These are phyloP conservation scores for Colletotrichum spinosum DNA, from an alignment of 2,329 filamentous ascomycete species.

Conservation along the genomic window DNA sequence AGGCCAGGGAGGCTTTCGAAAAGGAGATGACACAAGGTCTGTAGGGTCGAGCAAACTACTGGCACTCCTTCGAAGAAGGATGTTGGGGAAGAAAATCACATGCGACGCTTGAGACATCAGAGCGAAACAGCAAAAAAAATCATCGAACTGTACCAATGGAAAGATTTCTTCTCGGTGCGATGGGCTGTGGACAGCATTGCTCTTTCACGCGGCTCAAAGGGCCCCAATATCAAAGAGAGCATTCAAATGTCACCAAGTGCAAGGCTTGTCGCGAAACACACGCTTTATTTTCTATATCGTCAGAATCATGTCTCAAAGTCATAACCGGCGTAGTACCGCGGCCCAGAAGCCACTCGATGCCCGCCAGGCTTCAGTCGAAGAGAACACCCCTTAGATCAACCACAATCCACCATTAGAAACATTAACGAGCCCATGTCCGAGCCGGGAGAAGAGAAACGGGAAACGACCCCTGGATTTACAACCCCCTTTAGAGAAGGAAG, in stretches of 20 bases:
- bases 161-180: too few relatives aligned
- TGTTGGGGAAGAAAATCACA: neutral
- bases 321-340: slow-evolving; percentile 22
- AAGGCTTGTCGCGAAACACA: slow-evolving; percentile 20
- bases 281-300: slow-evolving; percentile 37
- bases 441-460: slow-evolving; percentile 22
- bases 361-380: slow-evolving; percentile 31
- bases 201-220: too few relatives aligned
- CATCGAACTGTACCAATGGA: too few relatives aligned
- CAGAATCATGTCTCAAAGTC: slow-evolving; percentile 36
- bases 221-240: too few relatives aligned
- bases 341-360: slow-evolving; percentile 15
- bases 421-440: slow-evolving; percentile 17
- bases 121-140: too few relatives aligned
- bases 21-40: neutral
- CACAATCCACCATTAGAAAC: slow-evolving; percentile 24
- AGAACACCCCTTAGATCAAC: slow-evolving; percentile 12
- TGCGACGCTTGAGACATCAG: neutral
- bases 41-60: neutral
- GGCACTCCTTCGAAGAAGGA: neutral
- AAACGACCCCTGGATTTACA: slow-evolving; percentile 10
- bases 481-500: slow-evolving; percentile 28
- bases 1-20: neutral
- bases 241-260: neutral
- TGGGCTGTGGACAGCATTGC: too few relatives aligned